A percentile compares a stretch with the other conserved stretches of the same genome.
phyloP scores from a whole-genome alignment of 495 filamentous ascomycete species.

The Chaetomium tenue region DNA sequence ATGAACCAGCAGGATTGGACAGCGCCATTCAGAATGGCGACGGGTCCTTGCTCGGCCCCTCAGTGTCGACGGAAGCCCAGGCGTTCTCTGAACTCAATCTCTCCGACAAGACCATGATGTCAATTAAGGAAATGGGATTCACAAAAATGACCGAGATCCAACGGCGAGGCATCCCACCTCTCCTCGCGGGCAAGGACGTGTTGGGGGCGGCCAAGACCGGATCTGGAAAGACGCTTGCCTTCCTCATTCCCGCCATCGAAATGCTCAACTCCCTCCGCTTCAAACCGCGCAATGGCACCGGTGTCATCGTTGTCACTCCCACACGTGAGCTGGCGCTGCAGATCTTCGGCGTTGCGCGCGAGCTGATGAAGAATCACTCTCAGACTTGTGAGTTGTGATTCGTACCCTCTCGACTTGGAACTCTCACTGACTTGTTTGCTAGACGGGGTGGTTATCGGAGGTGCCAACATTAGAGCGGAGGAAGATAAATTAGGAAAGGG shows the following conservation, averaged over 20 bases:
- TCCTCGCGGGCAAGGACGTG: slow-evolving; percentile 88
- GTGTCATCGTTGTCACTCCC: slow-evolving; percentile 81
- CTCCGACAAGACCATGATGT: slow-evolving; percentile 81
- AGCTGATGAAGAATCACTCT: slow-evolving; percentile 73
- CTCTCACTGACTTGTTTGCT: slow-evolving; percentile 3
- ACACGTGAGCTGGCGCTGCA: slow-evolving; percentile 91
- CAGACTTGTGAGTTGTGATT: slow-evolving; percentile 58
- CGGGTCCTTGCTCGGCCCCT: slow-evolving; percentile 34
- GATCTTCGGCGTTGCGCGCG: slow-evolving; percentile 92
- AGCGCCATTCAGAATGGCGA: slow-evolving; percentile 13
- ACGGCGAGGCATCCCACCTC: slow-evolving; percentile 77
- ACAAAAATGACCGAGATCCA: slow-evolving; percentile 97
- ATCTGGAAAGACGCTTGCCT: slow-evolving; percentile 91
- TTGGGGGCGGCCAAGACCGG: slow-evolving; percentile 96
- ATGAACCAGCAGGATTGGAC: slow-evolving; percentile 24
- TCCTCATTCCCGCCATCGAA: slow-evolving; percentile 91
- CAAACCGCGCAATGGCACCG: slow-evolving; percentile 73
- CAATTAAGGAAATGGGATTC: slow-evolving; percentile 88
- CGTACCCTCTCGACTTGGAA: not conserved
- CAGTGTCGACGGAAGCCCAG: slow-evolving; percentile 38
- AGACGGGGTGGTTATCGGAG: slow-evolving; percentile 93
- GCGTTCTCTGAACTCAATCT: slow-evolving; percentile 79
- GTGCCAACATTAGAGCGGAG: slow-evolving; percentile 86
- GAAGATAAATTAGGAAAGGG: slow-evolving; percentile 93
- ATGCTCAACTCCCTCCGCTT: slow-evolving; percentile 89